phyloP scores from a whole-genome alignment of 2,329 filamentous ascomycete species.

The Fusarium subglutinans region DNA sequence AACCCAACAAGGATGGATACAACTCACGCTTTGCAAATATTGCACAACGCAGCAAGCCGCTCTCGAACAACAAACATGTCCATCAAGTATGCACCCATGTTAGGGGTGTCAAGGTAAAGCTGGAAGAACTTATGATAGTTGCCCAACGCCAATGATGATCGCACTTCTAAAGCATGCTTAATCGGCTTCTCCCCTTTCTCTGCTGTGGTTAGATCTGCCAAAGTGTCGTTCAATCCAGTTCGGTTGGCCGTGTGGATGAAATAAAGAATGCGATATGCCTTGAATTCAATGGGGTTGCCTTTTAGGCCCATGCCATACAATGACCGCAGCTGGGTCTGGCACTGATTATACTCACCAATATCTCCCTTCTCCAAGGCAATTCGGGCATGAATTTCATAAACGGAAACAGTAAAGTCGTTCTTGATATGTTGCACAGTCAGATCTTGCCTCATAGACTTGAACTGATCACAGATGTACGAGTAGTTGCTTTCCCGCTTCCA shows the following conservation, averaged over 20 bases:
- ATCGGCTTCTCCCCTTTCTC: constrained; percentile 88
- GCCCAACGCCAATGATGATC: constrained; percentile 88
- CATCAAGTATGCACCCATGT: constrained; percentile 98
- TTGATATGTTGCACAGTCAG: constrained; percentile 97
- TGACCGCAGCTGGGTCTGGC: constrained; percentile 95
- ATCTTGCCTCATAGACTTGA: constrained; percentile 98
- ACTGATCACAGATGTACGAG: constrained; percentile 97
- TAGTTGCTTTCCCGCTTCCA: constrained; percentile 96
- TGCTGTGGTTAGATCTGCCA: constrained; percentile 98
- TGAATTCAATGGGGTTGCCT: constrained; percentile 93
- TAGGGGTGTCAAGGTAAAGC: constrained; percentile 91
- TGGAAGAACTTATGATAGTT: constrained; percentile 99
- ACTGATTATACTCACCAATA: constrained; percentile 99
- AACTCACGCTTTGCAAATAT: constrained; percentile 93
- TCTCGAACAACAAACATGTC: constrained; percentile 98
- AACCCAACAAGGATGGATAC: neutral
- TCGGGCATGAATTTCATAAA: constrained; percentile 97
- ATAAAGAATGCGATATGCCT: constrained; percentile 99
- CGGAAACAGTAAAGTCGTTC: constrained; percentile 93
- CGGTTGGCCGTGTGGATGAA: constrained; percentile 99
- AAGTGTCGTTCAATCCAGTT: constrained; percentile 95
- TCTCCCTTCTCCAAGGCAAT: constrained; percentile 98
- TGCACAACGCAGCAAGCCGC: constrained; percentile 87
- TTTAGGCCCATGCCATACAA: constrained; percentile 88
- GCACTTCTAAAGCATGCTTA: constrained; percentile 90